Evolutionary conservation across 306 rosid species (phyloP), one percentile per base, ranked within the genome.

Genomic region (Cicer cuneatum): DNA sequence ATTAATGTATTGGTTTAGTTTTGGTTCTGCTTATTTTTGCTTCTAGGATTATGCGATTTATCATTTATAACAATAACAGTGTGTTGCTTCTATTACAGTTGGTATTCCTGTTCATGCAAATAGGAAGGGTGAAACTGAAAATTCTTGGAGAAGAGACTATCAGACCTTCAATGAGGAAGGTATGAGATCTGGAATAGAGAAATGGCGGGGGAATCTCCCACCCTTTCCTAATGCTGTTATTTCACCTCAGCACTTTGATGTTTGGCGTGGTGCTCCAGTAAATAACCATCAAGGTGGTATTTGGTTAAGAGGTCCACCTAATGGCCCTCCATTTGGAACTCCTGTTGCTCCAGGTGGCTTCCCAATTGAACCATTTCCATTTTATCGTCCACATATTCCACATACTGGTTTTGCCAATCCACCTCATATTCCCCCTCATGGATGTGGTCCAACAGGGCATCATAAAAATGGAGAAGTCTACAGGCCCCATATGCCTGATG

Each of bases 271-370:
- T 72, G 80, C 86, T 73, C 90, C 93, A 19, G 85, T 86, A 42
- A 89, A 85, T 77, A 87, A 80, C 72, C 96, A 96, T 57, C 99
- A 90, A 82, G 89, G 89, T 43, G 90, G 96, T 69, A 89, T 87
- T 72, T 94, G 96, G 96, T 94, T 86, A 74, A 82, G 98, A 81
- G 96, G 97, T 73, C 99, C 95, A 61, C 92, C 89, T 12, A 86
- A 90, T 78, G 96, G 89, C 63, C 86, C 92, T 57, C 94, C 97
- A 10, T 94, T 83, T 78, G 89, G 96, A 75, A 69, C 83, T 62
- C 97, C 94, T 45, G 88, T 88, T 77, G 45, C 83, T 78, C 94
- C 92, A 33, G 85, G 90, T 86, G 92, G 88, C 81, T 91, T 87
- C 73, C 96, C 97, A 5, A 81, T 94, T 83, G 97, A 94, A 69